Base-by-base conservation (phyloP, 805 yeast species). In the Clavispora fructus region DNA sequence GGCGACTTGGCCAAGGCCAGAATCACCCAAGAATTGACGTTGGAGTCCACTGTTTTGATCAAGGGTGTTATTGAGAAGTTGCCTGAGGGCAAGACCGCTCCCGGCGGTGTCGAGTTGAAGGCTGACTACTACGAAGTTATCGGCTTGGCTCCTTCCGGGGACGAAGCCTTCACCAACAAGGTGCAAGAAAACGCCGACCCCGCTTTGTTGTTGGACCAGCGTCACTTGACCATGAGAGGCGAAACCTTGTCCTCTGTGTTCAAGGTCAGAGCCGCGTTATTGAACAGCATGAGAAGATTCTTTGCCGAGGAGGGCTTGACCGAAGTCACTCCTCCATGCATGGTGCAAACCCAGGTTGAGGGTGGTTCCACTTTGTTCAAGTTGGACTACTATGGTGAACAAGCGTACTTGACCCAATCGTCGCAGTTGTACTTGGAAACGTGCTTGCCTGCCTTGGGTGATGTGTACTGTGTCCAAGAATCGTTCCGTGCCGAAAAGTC, bases 271-370 rank as follows among this genome's bases (percentile, higher is more conserved):
- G 94, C 97, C 35, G 73, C 82, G 33, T 77, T 90, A 46, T 71
- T 94, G 58, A 73, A 73, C 43, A 70, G 94, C 35, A 68, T 94
- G 57, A 83, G 99, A 73, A 77, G 81, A 55, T 85, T 85, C 48
- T 92, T 78, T 64, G 73, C 65, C 23, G 94, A 88, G 61, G 88
- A 85, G 71, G 78, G 80, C 30, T 62, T 91, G 43, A 71, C 81
- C 29, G 99, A 94, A 76, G 97, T 95, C 49, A 94, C 98, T 35
- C 97, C 99, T 40, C 99, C 99, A 62, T 91, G 98, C 72, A 94
- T 94, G 98, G 99, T 94, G 46, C 99, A 94, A 74, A 91, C 97
- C 35, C 98, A 94, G 75, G 99, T 94, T 49, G 99, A 94, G 74
- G 99, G 99, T 66, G 99, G 99, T 45, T 87, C 97, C 35, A 94